phyloP scores from a whole-genome alignment of 352 stramenopile genomes.

The Hyphochytrium catenoides region DNA sequence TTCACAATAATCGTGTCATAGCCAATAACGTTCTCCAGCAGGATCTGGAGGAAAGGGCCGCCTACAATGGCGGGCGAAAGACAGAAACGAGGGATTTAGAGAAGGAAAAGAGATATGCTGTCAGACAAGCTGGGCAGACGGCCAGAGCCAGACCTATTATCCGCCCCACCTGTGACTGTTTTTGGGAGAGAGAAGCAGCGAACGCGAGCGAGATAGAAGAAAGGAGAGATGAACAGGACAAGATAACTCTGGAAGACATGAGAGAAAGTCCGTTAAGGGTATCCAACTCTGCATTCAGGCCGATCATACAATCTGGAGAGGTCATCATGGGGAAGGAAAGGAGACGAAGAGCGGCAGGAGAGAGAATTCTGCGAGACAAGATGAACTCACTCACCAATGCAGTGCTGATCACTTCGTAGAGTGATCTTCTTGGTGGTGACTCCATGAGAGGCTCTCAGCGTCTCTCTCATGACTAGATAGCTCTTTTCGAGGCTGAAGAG shows the following conservation, averaged over 20 bases:
- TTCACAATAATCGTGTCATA: conserved; percentile 80
- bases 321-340: background rate
- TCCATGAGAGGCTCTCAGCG: conserved; percentile 7
- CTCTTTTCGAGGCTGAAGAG: conserved; percentile 36
- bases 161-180: too few relatives aligned
- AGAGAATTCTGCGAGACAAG: conserved; percentile 8
- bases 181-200: too few relatives aligned
- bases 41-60: background rate
- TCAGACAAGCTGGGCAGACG: too few relatives aligned
- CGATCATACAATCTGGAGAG: background rate
- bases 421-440: conserved; percentile 9
- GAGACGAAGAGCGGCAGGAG: conserved; percentile 1
- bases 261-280: too few relatives aligned
- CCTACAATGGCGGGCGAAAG: too few relatives aligned
- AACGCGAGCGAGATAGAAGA: too few relatives aligned
- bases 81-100: too few relatives aligned
- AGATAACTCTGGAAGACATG: too few relatives aligned
- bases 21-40: conserved; percentile 25
- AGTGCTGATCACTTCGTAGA: conserved; percentile 6
- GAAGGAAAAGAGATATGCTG: too few relatives aligned
- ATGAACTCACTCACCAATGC: conserved; percentile 5
- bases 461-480: conserved; percentile 26
- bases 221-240: too few relatives aligned
- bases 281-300: background rate
- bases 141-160: too few relatives aligned